Evolutionary conservation across 2,329 filamentous ascomycete genomes (phyloP).

Genomic region (Colletotrichum sp.): DNA sequence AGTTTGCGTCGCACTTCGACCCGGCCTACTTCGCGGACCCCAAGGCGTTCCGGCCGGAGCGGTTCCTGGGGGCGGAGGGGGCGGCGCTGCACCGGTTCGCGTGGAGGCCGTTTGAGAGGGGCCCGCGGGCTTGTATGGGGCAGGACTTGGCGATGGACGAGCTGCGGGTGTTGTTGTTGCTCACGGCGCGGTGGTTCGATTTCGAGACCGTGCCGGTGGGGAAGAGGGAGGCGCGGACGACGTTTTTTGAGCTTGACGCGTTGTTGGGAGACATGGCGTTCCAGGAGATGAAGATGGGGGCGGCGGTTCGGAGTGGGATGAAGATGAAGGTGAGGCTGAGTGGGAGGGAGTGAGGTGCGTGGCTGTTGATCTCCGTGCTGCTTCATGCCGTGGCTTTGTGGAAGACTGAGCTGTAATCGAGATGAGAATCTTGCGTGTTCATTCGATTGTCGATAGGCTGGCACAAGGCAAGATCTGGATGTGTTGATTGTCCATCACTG

Average conservation of each 20-base stretch:
- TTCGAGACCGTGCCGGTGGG: conserved; percentile 25
- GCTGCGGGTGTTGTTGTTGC: conserved; percentile 27
- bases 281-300: conserved; percentile 18
- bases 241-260: conserved; percentile 26
- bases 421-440: neutral
- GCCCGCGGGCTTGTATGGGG: conserved; percentile 37
- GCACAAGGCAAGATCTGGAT: neutral
- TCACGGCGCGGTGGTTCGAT: conserved; percentile 25
- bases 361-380: neutral
- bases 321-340: neutral
- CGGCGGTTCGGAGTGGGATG: conserved; percentile 1
- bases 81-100: conserved; percentile 12
- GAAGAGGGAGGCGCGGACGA: neutral
- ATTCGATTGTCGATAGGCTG: neutral
- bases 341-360: neutral
- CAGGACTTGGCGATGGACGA: conserved; percentile 37
- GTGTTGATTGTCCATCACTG: neutral
- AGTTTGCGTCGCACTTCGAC: conserved; percentile 31
- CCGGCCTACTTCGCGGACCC: conserved; percentile 40
- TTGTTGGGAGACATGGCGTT: conserved; percentile 24
- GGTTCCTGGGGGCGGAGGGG: conserved; percentile 35
- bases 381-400: neutral
- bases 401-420: neutral
- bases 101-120: conserved; percentile 36
- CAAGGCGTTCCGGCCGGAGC: conserved; percentile 42